Base-by-base conservation (phyloP, 768 basidiomycete species). In the Mycena rosella region DNA sequence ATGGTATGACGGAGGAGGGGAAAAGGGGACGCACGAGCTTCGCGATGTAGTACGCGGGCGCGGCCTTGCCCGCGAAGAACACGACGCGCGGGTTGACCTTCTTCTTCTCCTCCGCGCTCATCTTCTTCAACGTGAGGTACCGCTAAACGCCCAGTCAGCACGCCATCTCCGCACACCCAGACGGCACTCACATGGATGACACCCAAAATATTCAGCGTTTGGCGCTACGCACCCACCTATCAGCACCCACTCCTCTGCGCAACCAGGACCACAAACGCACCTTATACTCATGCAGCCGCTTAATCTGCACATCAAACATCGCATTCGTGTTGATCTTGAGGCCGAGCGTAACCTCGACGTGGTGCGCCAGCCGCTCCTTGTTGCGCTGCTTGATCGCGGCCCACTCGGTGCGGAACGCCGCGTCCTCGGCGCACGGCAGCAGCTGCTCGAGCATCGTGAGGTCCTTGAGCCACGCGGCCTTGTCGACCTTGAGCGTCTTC, bases 41-140 rank as follows among this genome's bases (percentile, higher is more conserved):
- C 26, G 96, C 96, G 69, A 96, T 92, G 81, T 93, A 96, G 76
- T 96, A 95, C 64, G 90, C 96, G 42, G 97, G 97, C 0, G 97
- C 97, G 59, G 97, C 96, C 78, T 98, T 98, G 69, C 98, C 97
- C 34, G 95, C 97, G 70, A 99, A 99, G 85, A 99, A 93, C n/a
- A 95, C 92, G 22, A 95, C 96, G 58, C 90, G 88, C n/a, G 89
- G 92, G 72, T 87, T 89, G 70, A 92, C 87, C 77, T 93, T 93
- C 83, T 92, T 92, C 74, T 93, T 88, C 77, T 98, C 90, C 30
- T 80, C 90, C 0, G 93, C 87, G 2, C 85, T 84, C 89, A 97
- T 89, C 34, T 78, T 84, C 83, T 98, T 98, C 79, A 98, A n/a
- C 13, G 79, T 81, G 55, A 96, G 82, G 80, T 97, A 98, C 53